Conservation (phyloP, 306 rosid species). For the Quercus robur region DNA sequence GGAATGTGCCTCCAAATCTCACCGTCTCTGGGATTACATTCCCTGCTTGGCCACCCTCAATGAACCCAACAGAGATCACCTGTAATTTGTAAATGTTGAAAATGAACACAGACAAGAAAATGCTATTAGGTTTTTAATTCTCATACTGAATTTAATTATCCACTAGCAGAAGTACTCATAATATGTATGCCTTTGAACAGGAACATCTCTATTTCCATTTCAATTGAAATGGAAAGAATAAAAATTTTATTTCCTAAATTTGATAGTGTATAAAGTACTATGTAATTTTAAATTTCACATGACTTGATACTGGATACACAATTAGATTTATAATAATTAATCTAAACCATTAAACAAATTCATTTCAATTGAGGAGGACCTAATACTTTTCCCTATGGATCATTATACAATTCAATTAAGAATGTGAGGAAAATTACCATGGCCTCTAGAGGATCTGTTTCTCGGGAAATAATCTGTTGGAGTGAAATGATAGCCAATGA, state of each 20-base stretch:
- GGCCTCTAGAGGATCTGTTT: slow-evolving; percentile 51
- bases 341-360: too few species aligned
- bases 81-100: neutral
- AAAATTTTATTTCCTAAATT: too few species aligned
- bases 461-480: slow-evolving; percentile 57
- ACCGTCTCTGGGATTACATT: slow-evolving; percentile 38
- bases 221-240: too few species aligned
- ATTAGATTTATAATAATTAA: too few species aligned
- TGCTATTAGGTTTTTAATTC: neutral
- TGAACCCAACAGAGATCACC: slow-evolving; percentile 48
- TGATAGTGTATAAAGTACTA: too few species aligned
- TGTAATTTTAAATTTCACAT: too few species aligned
- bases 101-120: neutral
- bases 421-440: slow-evolving; percentile 19
- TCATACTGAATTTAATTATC: neutral
- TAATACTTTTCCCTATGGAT: neutral
- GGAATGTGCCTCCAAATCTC: slow-evolving; percentile 44
- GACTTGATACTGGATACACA: too few species aligned
- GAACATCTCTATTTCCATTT: too few species aligned
- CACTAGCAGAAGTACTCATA: too few species aligned
- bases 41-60: slow-evolving; percentile 40
- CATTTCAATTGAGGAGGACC: too few species aligned
- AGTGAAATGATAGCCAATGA: slow-evolving; percentile 39
- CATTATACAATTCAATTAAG: neutral
- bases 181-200: too few species aligned